Conservation (phyloP, 768 basidiomycete genomes). For the Tylopilus felleus region DNA sequence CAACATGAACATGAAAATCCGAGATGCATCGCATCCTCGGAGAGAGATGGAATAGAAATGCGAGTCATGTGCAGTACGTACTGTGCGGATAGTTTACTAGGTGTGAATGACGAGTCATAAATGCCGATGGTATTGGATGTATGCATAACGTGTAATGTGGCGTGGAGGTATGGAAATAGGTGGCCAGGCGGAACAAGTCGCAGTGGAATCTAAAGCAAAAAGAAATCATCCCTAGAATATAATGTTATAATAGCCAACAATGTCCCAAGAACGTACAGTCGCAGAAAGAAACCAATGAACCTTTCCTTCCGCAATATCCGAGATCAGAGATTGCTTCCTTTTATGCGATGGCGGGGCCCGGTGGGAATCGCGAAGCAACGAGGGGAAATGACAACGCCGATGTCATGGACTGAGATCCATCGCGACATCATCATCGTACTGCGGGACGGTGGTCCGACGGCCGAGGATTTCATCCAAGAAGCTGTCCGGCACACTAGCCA, state of each 20-base stretch:
- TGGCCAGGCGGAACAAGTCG: constrained; percentile 11
- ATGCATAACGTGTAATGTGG: constrained; percentile 5
- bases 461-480: constrained; percentile 67
- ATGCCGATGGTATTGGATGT: constrained; percentile 18
- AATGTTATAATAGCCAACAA: constrained; percentile 34
- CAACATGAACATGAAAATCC: neutral
- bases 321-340: constrained; percentile 12
- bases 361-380: neutral
- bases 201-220: constrained; percentile 24
- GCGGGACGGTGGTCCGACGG: constrained; percentile 10
- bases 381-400: neutral
- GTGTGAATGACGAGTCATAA: constrained; percentile 23
- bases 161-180: constrained; percentile 2
- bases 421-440: constrained; percentile 22
- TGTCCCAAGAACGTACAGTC: constrained; percentile 36
- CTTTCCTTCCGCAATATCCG: constrained; percentile 19
- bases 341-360: constrained; percentile 2
- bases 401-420: constrained; percentile 42
- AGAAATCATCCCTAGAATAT: constrained; percentile 32
- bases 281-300: constrained; percentile 10
- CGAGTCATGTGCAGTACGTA: constrained; percentile 30
- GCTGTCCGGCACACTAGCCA: constrained; percentile 55
- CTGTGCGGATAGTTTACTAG: constrained; percentile 24
- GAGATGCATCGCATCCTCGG: constrained; percentile 7
- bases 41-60: constrained; percentile 28